These are phyloP conservation scores for Polytrichum commune DNA, from an alignment of 225 moss, liverwort and hornwort species.

Conservation along the genomic window DNA sequence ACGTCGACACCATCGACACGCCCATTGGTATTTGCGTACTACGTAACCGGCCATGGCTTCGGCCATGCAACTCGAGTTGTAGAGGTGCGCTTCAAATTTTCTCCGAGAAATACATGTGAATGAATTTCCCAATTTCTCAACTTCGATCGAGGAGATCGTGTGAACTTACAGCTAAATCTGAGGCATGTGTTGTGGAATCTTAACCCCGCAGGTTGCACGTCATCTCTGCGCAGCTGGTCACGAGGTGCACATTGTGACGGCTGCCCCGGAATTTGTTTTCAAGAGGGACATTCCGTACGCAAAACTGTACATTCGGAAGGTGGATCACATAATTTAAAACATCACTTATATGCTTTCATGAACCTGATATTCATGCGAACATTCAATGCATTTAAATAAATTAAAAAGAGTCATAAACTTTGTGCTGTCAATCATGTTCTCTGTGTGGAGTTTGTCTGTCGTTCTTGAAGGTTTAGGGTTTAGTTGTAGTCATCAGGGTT, in stretches of 20 bases:
- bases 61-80: constrained; percentile 93
- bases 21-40: constrained; percentile 72
- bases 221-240: constrained; percentile 64
- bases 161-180: no score
- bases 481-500: no score
- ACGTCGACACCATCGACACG: not conserved
- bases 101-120: not conserved
- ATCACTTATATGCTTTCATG: no score
- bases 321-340: not conserved
- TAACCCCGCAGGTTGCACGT: constrained; percentile 49
- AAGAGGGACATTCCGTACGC: constrained; percentile 51
- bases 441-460: no score
- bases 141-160: no score
- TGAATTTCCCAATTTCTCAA: no score
- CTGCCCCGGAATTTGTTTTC: constrained; percentile 68
- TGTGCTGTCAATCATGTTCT: no score
- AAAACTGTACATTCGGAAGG: constrained; percentile 64
- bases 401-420: no score
- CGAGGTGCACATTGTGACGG: constrained; percentile 76
- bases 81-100: constrained; percentile 41
- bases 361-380: no score
- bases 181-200: no score
- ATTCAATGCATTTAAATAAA: no score
- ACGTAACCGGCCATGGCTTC: constrained; percentile 89
- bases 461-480: no score